Percentiles rank a stretch among this genome's conserved stretches.
phyloP scores from a whole-genome alignment of 2,329 filamentous ascomycete genomes.

The Penicillium expansum region DNA sequence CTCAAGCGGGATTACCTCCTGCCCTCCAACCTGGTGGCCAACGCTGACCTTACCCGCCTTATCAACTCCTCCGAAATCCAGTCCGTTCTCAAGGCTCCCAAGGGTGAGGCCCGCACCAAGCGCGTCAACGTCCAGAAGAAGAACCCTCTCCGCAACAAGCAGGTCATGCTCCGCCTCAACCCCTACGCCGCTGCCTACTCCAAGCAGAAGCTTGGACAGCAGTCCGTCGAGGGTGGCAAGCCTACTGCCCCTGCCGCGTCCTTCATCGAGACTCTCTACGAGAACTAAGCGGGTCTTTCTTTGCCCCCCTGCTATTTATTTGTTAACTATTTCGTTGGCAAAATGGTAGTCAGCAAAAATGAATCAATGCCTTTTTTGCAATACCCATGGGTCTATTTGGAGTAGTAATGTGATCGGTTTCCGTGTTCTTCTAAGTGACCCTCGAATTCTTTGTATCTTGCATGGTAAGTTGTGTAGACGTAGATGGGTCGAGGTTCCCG shows the following conservation, averaged over 20 bases:
- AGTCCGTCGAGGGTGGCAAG: slow-evolving; percentile 63
- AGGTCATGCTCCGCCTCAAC: slow-evolving; percentile 97
- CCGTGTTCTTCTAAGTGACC: slow-evolving; percentile 14
- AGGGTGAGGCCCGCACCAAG: slow-evolving; percentile 87
- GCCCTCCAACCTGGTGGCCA: slow-evolving; percentile 84
- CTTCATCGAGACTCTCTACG: slow-evolving; percentile 53
- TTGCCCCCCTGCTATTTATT: slow-evolving; percentile 18
- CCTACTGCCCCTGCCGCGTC: slow-evolving; percentile 53
- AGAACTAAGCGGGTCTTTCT: slow-evolving; percentile 45
- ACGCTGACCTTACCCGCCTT: slow-evolving; percentile 92
- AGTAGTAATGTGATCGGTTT: slow-evolving; percentile 32
- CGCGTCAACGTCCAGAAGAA: slow-evolving; percentile 95
- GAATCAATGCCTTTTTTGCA: slow-evolving; percentile 32
- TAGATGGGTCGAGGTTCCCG: slow-evolving; percentile 2
- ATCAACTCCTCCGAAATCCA: slow-evolving; percentile 99
- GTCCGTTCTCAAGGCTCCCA: slow-evolving; percentile 87
- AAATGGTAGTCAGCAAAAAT: slow-evolving; percentile 31
- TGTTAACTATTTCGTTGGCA: slow-evolving; percentile 22
- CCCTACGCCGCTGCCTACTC: slow-evolving; percentile 90
- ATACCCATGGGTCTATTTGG: slow-evolving; percentile 26
- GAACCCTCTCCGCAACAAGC: slow-evolving; percentile 99
- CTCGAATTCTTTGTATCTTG: slow-evolving; percentile 6
- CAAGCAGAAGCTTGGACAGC: slow-evolving; percentile 77
- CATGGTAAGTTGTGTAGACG: slow-evolving; percentile 10
- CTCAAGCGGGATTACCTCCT: slow-evolving; percentile 99